Base-by-base conservation (phyloP, 1,284 basidiomycete genomes). In the Pterulicium gracile region DNA sequence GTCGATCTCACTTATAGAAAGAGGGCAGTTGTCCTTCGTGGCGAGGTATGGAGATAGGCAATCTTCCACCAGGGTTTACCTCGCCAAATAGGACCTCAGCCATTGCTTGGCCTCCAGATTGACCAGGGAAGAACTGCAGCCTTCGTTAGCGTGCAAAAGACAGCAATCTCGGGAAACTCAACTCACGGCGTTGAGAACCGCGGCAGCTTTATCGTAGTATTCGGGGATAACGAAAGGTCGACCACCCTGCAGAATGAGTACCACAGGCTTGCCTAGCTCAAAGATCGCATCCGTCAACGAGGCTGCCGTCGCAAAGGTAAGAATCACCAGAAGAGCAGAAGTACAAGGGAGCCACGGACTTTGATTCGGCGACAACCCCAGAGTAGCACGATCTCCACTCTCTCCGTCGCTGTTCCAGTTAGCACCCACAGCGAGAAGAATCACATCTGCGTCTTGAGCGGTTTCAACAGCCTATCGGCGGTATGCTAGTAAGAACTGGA, bases 341-440 rank as follows among this genome's bases (percentile, higher is more conserved):
- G 27, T 39, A 4, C 15, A 17, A 39, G 19, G 15, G 15, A 39
- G n/a, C 15, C 15, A 18, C 15, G 5, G 32, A 60, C 59, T 61
- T 47, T 61, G 59, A 47, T 60, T 58, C n/a, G 46, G 51, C 4
- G 58, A 58, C 21, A 61, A 47, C 3, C 54, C 50, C 18, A 61
- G 44, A n/a, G 58, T 59, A 7, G 55, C 56, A 7, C 59, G 53
- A 48, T 61, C 59, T 3, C 51, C 56, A 36, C 53, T 57, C 44
- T 61, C 59, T 2, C 54, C 59, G 35, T 61, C 59, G 43, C 56
- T 59, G 46, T 60, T 60, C 58, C 58, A 60, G 42, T 54, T 56
- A 4, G 58, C 58, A 23, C 59, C 59, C 7, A 59, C 58, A 14
- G 58, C 59, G 4, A 61, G 53, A 3, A 61, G 44, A 18, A 61